These are phyloP conservation scores for Neoboletus magnificus DNA, from an alignment of 768 basidiomycete species.

Conservation along the genomic window DNA sequence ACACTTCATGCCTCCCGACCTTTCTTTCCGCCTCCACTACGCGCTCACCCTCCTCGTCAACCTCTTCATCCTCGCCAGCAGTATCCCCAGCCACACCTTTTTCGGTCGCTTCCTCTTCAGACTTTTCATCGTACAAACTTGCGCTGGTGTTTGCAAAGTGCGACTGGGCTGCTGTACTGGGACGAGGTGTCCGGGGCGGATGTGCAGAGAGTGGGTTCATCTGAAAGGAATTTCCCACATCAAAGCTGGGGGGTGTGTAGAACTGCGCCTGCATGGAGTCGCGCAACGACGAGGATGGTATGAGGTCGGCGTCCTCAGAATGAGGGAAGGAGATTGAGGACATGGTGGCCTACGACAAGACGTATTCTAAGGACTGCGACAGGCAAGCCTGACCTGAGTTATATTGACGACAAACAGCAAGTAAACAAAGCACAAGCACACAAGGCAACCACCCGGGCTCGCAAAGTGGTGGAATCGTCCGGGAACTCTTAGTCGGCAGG, in stretches of 20 bases:
- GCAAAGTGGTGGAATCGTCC: not conserved
- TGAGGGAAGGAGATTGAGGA: constrained; percentile 65
- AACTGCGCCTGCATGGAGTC: constrained; percentile 44
- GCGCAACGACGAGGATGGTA: constrained; percentile 37
- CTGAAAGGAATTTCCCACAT: constrained; percentile 61
- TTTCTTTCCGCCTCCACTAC: constrained; percentile 43
- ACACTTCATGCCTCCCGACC: constrained; percentile 64
- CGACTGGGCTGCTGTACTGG: constrained; percentile 23
- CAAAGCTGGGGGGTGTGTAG: constrained; percentile 55
- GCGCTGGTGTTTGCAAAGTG: constrained; percentile 21
- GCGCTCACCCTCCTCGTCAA: constrained; percentile 48
- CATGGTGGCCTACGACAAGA: constrained; percentile 39
- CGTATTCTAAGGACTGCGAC: not conserved
- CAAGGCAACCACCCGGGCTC: not conserved
- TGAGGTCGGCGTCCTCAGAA: constrained; percentile 35
- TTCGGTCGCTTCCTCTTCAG: constrained; percentile 33
- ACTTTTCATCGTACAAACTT: constrained; percentile 42
- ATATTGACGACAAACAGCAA: constrained; percentile 18
- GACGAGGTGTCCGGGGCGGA: constrained; percentile 71
- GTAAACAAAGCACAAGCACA: constrained; percentile 22
- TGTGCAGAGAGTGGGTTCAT: constrained; percentile 81
- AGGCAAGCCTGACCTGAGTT: not conserved
- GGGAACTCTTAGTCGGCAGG: not conserved
- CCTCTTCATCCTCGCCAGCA: constrained; percentile 38
- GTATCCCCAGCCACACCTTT: constrained; percentile 12